Evolutionary conservation across 208 protist species (phyloP).

Genomic region (Trichomonas gallinae): DNA sequence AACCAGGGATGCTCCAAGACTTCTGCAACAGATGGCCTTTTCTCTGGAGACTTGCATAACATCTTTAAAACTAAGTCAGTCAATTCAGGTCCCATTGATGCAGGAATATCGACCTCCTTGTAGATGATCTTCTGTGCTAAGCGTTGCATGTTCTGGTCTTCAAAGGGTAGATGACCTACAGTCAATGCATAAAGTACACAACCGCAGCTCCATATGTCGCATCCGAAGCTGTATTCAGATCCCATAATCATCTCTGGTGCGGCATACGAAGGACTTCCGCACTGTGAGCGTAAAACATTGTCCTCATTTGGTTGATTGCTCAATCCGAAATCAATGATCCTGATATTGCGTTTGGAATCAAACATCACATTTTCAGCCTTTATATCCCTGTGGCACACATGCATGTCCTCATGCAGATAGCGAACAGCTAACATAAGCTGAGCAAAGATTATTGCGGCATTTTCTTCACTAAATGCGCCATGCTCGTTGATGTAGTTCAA

Average conservation of each 20-base stretch:
- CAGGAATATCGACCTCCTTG: background rate
- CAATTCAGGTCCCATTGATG: background rate
- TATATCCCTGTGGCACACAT: constrained; percentile 23
- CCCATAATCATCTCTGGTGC: constrained; percentile 26
- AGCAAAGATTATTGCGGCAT: background rate
- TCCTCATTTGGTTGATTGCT: background rate
- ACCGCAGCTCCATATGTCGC: background rate
- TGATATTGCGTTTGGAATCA: background rate
- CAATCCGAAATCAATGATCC: constrained; percentile 27
- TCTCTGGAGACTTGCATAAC: background rate
- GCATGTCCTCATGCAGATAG: background rate
- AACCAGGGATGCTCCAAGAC: constrained; percentile 25
- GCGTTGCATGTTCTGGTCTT: background rate
- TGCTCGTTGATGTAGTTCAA: constrained; percentile 21
- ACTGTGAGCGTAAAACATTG: background rate
- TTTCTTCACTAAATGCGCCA: background rate
- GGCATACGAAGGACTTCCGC: background rate
- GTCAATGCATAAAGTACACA: background rate
- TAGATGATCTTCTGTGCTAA: background rate
- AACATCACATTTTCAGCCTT: constrained; percentile 30
- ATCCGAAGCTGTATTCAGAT: too few species aligned
- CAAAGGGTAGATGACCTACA: background rate
- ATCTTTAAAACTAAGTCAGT: background rate
- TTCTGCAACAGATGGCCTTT: background rate
- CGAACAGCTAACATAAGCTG: background rate